Conservation (phyloP, 73 alveolate species). For the Tetrahymena thermophila region DNA sequence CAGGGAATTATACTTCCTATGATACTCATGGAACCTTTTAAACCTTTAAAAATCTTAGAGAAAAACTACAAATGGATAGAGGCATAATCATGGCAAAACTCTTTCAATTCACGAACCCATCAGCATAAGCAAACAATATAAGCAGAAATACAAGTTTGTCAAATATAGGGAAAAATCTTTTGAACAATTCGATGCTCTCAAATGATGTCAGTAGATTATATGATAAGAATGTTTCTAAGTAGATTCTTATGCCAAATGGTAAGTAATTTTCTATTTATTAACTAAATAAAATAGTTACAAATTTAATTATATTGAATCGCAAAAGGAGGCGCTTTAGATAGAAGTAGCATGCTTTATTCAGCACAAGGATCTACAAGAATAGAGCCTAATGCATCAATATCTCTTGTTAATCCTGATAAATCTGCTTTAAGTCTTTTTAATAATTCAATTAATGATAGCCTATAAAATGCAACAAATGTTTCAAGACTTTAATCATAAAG, state of each 20-base stretch:
- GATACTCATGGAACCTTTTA: not conserved
- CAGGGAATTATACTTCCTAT: not conserved
- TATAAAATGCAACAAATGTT: not conserved
- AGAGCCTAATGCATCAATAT: not conserved
- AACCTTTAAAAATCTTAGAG: not conserved
- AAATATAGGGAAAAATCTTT: not conserved
- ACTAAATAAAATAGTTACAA: not conserved
- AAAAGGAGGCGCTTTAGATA: not conserved
- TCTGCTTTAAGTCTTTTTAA: not conserved
- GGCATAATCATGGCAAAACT: not conserved
- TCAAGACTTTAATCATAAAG: not conserved
- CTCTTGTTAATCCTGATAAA: not conserved
- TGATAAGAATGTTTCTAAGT: not conserved
- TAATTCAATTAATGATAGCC: not conserved
- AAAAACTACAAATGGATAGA: not conserved
- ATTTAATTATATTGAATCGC: not conserved
- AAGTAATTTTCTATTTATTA: not conserved
- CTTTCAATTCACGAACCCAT: not conserved
- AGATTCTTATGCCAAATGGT: not conserved
- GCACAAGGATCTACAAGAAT: not conserved
- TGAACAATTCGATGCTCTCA: not conserved
- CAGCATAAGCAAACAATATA: not conserved
- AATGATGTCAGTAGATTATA: not conserved
- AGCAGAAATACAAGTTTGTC: not conserved
- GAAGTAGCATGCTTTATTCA: not conserved